Evolutionary conservation across 352 stramenopile species (phyloP), one percentile per base, ranked within the genome.

Genomic region (Thraustochytrium sp.): DNA sequence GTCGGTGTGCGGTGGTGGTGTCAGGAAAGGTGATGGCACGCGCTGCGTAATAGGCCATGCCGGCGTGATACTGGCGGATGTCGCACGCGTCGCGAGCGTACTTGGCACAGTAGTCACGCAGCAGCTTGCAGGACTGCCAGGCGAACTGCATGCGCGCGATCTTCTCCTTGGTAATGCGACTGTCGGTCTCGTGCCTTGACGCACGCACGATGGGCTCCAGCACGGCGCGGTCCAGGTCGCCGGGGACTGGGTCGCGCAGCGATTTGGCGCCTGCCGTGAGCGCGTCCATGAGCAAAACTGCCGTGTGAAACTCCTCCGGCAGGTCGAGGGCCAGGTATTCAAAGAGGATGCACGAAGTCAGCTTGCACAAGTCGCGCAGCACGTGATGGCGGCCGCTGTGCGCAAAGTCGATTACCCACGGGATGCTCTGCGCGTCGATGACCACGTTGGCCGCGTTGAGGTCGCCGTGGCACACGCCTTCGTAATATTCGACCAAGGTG

Each of bases 381-480:
- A 82, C 53, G 34, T 82, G 74, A 0, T 36, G 23, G 16, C n/a
- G 9, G 38, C 74, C 74, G 42, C 74, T 82, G 29, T 82, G 74
- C 51, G 38, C 38, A 54, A 82, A 82, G 56, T 82, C 74, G 38
- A 82, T 82, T 2, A 82, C 34, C 74, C 74, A 82, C 1, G 55
- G 74, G 23, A 73, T 51, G 54, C 74, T 54, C 18, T 51, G 74
- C 1, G 40, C 74, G 55, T 82, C 74, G 37, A 82, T 73, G 31
- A 82, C 74, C 4, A 82, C 46, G 55, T 82, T 82, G 21, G 49
- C 74, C 21, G 74, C 74, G 42, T 82, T 82, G 3, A 82, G 46
- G 51, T 82, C 74, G n/a, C 74, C 74, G 55, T 82, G 74, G 8
- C 23, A 51, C 74, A 82, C 78, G n/a, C 51, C 74, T n/a, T 42